Conservation (phyloP, 306 rosid species). For the Lathyrus aphaca region DNA sequence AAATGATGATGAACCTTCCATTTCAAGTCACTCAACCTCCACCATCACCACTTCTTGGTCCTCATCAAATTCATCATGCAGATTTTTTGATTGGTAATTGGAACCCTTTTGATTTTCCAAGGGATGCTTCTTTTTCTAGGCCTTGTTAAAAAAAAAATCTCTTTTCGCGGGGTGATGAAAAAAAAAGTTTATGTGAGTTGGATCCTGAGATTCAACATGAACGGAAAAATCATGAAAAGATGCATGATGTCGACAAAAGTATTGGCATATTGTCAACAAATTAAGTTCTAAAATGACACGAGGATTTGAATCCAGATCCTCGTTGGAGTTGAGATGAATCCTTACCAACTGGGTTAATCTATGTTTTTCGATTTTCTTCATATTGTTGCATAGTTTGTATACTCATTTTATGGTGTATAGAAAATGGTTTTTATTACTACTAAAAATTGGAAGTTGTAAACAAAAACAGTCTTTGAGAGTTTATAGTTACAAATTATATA, state of each 20-base stretch:
- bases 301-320: background rate
- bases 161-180: background rate
- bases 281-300: background rate
- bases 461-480: constrained; percentile 10
- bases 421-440: constrained; percentile 23
- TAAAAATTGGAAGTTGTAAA: constrained; percentile 37
- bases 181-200: background rate
- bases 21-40: constrained; percentile 46
- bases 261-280: no score
- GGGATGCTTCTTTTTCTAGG: constrained; percentile 56
- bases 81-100: constrained; percentile 62
- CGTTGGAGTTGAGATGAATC: background rate
- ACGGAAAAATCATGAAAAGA: no score
- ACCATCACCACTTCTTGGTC: constrained; percentile 43
- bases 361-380: constrained; percentile 25
- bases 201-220: background rate
- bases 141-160: constrained; percentile 26
- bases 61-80: constrained; percentile 55
- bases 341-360: background rate
- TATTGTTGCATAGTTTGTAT: constrained; percentile 25
- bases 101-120: constrained; percentile 73
- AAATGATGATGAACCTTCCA: constrained; percentile 54
- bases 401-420: constrained; percentile 38
- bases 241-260: no score
- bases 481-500: constrained; percentile 24